Evolutionary conservation across 2,329 filamentous ascomycete species (phyloP), one percentile per base, ranked within the genome.

Genomic region (Whalleya microplaca): DNA sequence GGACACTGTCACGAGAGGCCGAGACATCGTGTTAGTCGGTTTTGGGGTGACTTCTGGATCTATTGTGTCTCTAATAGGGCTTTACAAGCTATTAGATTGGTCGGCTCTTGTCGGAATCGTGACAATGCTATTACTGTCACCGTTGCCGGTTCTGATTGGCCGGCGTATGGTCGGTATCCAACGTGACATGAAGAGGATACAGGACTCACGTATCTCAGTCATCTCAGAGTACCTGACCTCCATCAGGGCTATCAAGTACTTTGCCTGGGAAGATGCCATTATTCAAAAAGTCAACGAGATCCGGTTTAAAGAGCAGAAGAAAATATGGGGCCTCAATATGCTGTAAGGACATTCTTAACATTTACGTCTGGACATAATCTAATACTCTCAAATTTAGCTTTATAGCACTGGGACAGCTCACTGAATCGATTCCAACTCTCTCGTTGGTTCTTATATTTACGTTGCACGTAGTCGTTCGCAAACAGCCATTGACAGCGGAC

Each of bases 191-290:
- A 80, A 82, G 59, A 76, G 77, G 52, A 79, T 82, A 20, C 83
- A 84, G 46, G 83, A 86, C 65, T 74, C 76, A 16, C 79, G 84
- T 21, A 81, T 86, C 51, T 84, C 82, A 1, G 76, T 82, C 19
- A 78, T 85, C 18, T 80, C 82, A 1, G 83, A 86, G 63, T 85
- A 84, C 61, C 74, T 86, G 21, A 72, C 77, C 21, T 84, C 83
- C 7, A 84, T 86, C 53, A 77, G 80, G 10, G 81, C 80, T 16
- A 79, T 86, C 69, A 86, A 86, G 64, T 85, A 84, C 62, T 85
- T 86, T 66, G 80, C 80, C 2, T 86, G 83, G 84, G 83, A 86
- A 64, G 75, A 77, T 18, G 76, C 80, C 29, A 78, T 83, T 58
- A 76, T 78, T 10, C 72, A 78, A n/a, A 78, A 76, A 48, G 79